phyloP scores from a whole-genome alignment of 768 basidiomycete species.

The Fistulinella prunicolor region DNA sequence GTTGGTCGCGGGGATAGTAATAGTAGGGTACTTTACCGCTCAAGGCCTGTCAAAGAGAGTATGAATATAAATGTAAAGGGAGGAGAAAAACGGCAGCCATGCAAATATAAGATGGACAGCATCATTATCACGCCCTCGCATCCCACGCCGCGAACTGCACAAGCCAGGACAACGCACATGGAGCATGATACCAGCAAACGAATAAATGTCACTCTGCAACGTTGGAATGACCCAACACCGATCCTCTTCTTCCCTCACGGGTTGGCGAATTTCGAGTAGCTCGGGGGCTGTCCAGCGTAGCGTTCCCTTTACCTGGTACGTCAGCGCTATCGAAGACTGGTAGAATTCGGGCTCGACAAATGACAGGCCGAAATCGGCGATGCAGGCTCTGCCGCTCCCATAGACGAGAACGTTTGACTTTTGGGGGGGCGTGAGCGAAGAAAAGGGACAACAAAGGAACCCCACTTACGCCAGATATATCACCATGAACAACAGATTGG shows the following conservation, averaged over 20 bases:
- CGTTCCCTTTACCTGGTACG: conserved; percentile 34
- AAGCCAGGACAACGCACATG: conserved; percentile 12
- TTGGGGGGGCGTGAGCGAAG: neutral
- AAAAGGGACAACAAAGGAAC: neutral
- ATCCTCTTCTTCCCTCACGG: neutral
- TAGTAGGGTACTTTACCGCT: conserved; percentile 25
- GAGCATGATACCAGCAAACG: conserved; percentile 28
- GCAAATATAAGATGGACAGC: too few species aligned
- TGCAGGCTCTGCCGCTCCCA: conserved; percentile 38
- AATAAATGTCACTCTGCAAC: conserved; percentile 37
- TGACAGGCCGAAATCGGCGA: conserved; percentile 49
- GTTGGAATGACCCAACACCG: conserved; percentile 11
- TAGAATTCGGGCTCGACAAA: conserved; percentile 36
- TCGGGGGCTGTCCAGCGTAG: conserved; percentile 49
- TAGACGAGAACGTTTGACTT: conserved; percentile 47
- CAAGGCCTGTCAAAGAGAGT: conserved; percentile 12
- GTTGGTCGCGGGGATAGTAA: conserved; percentile 15
- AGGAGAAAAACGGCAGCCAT: too few species aligned
- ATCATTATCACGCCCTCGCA: too few species aligned
- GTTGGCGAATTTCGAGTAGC: conserved; percentile 24
- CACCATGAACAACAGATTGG: conserved; percentile 21
- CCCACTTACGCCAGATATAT: conserved; percentile 29
- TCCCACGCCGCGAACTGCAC: too few species aligned
- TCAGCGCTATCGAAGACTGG: conserved; percentile 33
- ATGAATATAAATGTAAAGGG: too few species aligned